These are phyloP conservation scores for Diaporthe sp. DNA, from an alignment of 2,329 filamentous ascomycete species.

Conservation along the genomic window DNA sequence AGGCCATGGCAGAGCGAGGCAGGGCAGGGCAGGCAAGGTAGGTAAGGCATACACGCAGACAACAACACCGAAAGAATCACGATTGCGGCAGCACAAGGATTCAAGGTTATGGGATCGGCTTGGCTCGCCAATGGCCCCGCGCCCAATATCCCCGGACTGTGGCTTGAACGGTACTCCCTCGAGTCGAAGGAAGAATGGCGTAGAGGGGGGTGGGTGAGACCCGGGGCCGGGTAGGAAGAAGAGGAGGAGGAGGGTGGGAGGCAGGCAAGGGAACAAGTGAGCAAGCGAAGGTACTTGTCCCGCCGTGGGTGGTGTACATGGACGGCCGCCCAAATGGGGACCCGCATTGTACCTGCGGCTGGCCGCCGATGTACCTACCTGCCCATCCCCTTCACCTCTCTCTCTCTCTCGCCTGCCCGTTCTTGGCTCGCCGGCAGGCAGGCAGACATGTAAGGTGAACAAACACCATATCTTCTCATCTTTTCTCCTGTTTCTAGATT, in stretches of 20 bases:
- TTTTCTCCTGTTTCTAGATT: neutral
- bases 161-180: neutral
- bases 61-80: neutral
- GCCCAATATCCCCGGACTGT: conserved; percentile 2
- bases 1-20: neutral
- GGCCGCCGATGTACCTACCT: neutral
- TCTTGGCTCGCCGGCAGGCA: neutral
- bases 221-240: neutral
- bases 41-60: neutral
- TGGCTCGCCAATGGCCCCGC: neutral
- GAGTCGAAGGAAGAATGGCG: neutral
- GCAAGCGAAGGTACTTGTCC: neutral
- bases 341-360: conserved; percentile 9
- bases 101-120: conserved; percentile 11
- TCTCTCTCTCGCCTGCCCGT: neutral
- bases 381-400: neutral
- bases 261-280: neutral
- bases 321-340: neutral
- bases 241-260: neutral
- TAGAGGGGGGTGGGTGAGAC: neutral
- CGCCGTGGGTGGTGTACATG: conserved; percentile 15
- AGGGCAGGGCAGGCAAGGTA: neutral
- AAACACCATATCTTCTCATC: neutral
- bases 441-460: neutral
- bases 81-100: conserved; percentile 1